Evolutionary conservation across 106 monocot species (phyloP), one percentile per base, ranked within the genome.

Genomic region (Allium cepa): DNA sequence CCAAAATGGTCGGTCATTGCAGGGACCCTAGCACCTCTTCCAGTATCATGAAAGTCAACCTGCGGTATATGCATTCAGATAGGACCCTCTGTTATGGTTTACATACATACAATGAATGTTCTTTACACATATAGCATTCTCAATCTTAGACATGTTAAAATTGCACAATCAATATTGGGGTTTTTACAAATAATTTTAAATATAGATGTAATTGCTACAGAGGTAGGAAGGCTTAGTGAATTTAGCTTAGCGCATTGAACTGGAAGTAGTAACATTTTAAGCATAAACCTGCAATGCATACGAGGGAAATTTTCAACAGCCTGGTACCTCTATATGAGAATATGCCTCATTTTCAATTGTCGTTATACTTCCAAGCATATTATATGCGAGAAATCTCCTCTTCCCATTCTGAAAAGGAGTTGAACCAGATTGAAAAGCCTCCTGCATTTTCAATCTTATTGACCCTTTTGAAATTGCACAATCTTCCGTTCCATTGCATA

Each of bases 11-110:
- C 99, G 17, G 92, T 93, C 99, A 99, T 99, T 49, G 99, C 73
- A 66, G 99, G 99, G 78, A 99, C 93, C 69, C 99, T 87, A 50
- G 99, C 82, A 59, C 99, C 89, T 83, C 89, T 90, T 46, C 99
- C 93, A 68, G 99, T 99, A 57, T 99, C 99, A 78, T 99, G 99
- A 76, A 99, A 99, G 59, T 93, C 99, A 69, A 99, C 87, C 99
- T 99, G 77, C 45, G 51, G 63, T 36, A 36, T 36, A 5, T 36
- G 10, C 55, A 73, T 49, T 17, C 47, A 52, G n/a, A n/a, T 3
- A 59, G 11, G 17, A 11, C 7, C 10, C n/a, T 47, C 47, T 0
- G 47, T 36, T 46, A 57, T 28, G 16, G 47, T 69, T 9, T 16
- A 17, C 50, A 52, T 27, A 51, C 17, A 66, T 15, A 61, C 9